Evolutionary conservation across 2,329 filamentous ascomycete species (phyloP).

Genomic region (Cyphellophora europaea): DNA sequence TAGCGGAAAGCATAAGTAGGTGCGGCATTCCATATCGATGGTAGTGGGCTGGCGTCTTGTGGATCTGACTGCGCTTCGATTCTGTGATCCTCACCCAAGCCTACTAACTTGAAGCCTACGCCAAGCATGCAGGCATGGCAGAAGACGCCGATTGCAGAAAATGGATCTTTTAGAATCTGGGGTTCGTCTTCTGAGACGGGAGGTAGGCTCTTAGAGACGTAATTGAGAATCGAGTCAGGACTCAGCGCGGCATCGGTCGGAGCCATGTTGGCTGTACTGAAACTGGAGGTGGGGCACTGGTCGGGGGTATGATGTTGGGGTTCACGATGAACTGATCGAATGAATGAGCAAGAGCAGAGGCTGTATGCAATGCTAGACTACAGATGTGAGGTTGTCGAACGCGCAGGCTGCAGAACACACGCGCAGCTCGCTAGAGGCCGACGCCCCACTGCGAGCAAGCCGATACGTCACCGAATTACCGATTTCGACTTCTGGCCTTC

Average conservation of each 20-base stretch:
- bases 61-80: constrained; percentile 52
- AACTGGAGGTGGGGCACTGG: too few species aligned
- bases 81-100: constrained; percentile 73
- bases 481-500: too few species aligned
- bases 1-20: constrained; percentile 75
- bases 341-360: too few species aligned
- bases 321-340: too few species aligned
- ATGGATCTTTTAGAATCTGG: constrained; percentile 36
- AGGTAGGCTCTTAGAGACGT: constrained; percentile 21
- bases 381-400: too few species aligned
- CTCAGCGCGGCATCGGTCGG: constrained; percentile 10
- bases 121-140: constrained; percentile 74
- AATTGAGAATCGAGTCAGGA: constrained; percentile 16
- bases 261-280: constrained; percentile 10
- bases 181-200: constrained; percentile 9
- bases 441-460: too few species aligned
- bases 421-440: too few species aligned
- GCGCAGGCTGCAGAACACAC: too few species aligned
- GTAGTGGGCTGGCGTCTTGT: constrained; percentile 53
- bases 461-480: too few species aligned
- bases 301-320: too few species aligned
- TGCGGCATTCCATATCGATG: constrained; percentile 69
- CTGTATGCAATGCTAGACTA: too few species aligned
- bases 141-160: constrained; percentile 76
- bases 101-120: constrained; percentile 70